Conservation (phyloP, 306 rosid genomes). For the Begonia fuchsioides region DNA sequence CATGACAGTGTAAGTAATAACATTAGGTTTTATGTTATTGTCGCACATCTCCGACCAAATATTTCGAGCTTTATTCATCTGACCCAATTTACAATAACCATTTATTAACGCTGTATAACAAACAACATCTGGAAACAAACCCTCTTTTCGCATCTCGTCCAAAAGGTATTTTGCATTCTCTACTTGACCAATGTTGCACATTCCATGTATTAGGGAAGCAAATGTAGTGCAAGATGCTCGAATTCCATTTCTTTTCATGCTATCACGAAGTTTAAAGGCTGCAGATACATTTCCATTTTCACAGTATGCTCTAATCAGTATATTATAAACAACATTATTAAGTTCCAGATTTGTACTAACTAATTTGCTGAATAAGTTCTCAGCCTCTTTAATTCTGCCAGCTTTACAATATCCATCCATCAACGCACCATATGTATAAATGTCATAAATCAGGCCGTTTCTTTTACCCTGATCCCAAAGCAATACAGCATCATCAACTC, state of each 20-base stretch:
- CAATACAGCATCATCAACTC: slow-evolving; percentile 32
- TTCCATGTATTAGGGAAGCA: slow-evolving; percentile 65
- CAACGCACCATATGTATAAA: slow-evolving; percentile 48
- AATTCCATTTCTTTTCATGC: slow-evolving; percentile 43
- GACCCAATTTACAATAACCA: slow-evolving; percentile 60
- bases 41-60: slow-evolving; percentile 38
- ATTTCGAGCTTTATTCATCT: slow-evolving; percentile 33
- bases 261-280: slow-evolving; percentile 38
- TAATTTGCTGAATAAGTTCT: slow-evolving; percentile 31
- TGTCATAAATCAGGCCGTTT: slow-evolving; percentile 38
- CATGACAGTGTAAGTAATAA: slow-evolving; percentile 57
- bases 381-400: slow-evolving; percentile 41
- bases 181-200: slow-evolving; percentile 37
- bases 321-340: slow-evolving; percentile 45
- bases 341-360: slow-evolving; percentile 36
- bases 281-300: slow-evolving; percentile 27
- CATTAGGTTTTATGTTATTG: slow-evolving; percentile 33
- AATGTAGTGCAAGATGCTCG: slow-evolving; percentile 36
- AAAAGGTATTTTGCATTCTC: slow-evolving; percentile 42
- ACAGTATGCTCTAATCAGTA: slow-evolving; percentile 39
- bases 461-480: slow-evolving; percentile 39
- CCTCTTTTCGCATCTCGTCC: slow-evolving; percentile 45
- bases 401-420: slow-evolving; percentile 47
- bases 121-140: slow-evolving; percentile 39
- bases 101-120: slow-evolving; percentile 61